Evolutionary conservation across 768 basidiomycete genomes (phyloP), one percentile per base, ranked within the genome.

Genomic region (Rhizopogon sp.): DNA sequence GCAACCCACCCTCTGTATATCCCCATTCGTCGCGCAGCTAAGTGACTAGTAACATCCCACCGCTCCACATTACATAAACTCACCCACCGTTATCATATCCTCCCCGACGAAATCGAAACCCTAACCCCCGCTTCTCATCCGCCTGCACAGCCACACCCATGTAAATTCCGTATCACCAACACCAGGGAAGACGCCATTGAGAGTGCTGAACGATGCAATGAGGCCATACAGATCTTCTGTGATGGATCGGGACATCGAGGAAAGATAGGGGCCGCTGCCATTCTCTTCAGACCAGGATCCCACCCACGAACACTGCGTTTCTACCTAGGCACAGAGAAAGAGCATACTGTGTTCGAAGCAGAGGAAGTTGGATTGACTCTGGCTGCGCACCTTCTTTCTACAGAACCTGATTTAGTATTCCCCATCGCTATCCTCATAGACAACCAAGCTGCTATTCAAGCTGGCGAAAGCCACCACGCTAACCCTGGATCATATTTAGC

Each of bases 231-330:
- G 1, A 45, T 66, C 8, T 67, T 60, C 51, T 52, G 58, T 2
- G 65, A 67, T 33, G 61, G 67, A 16, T 52, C 52, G 2, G 31
- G 52, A 14, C 7, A 28, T 11, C 41, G 41, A 31, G 39, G 39
- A 0, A 28, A 28, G 0, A 53, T 68, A 7, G 62, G 62, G 1
- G 66, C 60, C 3, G 60, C 65, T 0, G 58, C 62, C 14, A 53
- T 61, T 2, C 52, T 62, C 0, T 37, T 50, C 6, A n/a, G n/a
- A 1, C 7, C 11, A 20, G 33, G 28, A 2, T 5, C 13, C 10
- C 6, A 42, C 6, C 52, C 40, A 8, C 35, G 28, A 43, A 16
- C 33, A 1, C 5, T 60, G 5, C 40, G 41, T 16, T 56, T 42
- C 52, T 42, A 58, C 44, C 57, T 64, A 7, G 62, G 62, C 5